Conservation (phyloP, 768 basidiomycete genomes). For the Tricholoma terreum region DNA sequence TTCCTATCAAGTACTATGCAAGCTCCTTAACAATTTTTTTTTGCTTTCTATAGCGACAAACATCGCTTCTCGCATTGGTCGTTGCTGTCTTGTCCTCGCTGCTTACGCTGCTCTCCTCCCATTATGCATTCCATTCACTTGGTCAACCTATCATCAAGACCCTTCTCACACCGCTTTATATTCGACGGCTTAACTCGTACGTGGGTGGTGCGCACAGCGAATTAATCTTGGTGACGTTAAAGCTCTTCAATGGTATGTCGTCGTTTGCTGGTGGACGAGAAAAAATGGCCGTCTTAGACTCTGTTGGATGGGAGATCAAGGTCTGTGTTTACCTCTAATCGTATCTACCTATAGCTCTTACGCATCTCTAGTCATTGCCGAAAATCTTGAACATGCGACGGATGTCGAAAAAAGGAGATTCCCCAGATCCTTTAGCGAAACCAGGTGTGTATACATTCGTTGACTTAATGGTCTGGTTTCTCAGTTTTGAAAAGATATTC, state of each 20-base stretch:
- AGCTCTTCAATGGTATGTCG: conserved; percentile 60
- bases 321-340: conserved; percentile 29
- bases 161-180: conserved; percentile 53
- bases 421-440: conserved; percentile 39
- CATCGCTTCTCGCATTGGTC: conserved; percentile 39
- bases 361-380: conserved; percentile 48
- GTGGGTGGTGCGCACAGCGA: conserved; percentile 63
- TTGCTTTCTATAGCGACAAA: conserved; percentile 36
- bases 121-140: conserved; percentile 63
- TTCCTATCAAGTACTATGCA: not conserved
- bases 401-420: conserved; percentile 43
- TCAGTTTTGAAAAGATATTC: conserved; percentile 55
- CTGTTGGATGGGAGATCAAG: conserved; percentile 79
- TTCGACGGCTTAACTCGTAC: conserved; percentile 58
- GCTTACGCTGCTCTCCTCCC: conserved; percentile 60
- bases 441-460: conserved; percentile 53
- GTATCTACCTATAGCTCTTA: not conserved
- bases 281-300: conserved; percentile 57
- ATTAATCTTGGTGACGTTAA: conserved; percentile 61
- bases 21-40: not conserved
- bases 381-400: conserved; percentile 72
- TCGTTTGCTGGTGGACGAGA: conserved; percentile 65
- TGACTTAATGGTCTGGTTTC: conserved; percentile 5
- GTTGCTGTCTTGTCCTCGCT: conserved; percentile 56
- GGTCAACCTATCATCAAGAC: conserved; percentile 63